Percentiles rank a stretch among this genome's conserved stretches.
Conservation (phyloP, 768 basidiomycete genomes). For the Tylopilus intermedius region DNA sequence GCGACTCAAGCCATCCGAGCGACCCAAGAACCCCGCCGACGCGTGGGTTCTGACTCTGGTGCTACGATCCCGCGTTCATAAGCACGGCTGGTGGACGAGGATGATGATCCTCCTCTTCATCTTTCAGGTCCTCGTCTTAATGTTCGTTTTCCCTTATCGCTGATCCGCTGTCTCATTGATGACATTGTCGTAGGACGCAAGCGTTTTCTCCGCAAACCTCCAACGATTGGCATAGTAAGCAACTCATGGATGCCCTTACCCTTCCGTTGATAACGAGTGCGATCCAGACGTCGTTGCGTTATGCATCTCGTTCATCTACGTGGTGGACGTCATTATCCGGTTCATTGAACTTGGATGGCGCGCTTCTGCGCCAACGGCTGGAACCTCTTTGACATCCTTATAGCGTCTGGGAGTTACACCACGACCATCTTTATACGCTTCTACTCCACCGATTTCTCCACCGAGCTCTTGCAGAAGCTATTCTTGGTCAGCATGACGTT, state of each 20-base stretch:
- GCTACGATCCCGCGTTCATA: constrained; percentile 85
- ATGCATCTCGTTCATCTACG: not conserved
- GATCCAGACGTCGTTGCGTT: not conserved
- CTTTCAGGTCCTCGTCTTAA: constrained; percentile 70
- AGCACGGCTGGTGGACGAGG: constrained; percentile 90
- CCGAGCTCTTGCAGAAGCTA: not conserved
- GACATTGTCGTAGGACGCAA: not conserved
- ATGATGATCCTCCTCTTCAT: constrained; percentile 77
- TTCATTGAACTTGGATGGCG: not conserved
- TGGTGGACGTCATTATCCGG: not conserved
- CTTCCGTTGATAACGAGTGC: not conserved
- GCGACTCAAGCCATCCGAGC: constrained; percentile 81
- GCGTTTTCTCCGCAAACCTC: not conserved
- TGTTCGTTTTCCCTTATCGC: not conserved
- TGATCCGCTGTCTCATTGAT: not conserved
- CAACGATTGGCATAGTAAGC: not conserved
- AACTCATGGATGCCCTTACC: not conserved
- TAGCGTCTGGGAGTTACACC: not conserved
- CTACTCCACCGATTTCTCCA: not conserved
- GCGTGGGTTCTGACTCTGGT: constrained; percentile 66
- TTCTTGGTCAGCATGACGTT: not conserved
- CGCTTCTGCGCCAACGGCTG: not conserved
- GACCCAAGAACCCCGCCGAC: constrained; percentile 62
- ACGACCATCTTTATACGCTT: not conserved
- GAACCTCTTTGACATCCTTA: not conserved